A percentile compares a stretch with the other conserved stretches of the same genome.
phyloP scores from a whole-genome alignment of 768 basidiomycete genomes.

The Punctularia strigosozonata region DNA sequence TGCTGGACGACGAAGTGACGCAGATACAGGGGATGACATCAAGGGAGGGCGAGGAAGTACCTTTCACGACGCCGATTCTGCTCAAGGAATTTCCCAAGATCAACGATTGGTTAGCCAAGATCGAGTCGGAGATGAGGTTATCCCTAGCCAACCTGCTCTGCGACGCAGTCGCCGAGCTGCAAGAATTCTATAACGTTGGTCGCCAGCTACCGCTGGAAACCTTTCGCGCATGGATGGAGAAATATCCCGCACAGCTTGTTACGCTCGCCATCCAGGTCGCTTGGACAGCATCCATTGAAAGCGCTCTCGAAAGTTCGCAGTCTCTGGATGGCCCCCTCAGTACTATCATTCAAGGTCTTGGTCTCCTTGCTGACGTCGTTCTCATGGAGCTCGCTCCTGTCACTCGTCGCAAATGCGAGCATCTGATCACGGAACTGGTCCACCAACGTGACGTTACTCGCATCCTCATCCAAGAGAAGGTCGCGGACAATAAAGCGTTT shows the following conservation, averaged over 20 bases:
- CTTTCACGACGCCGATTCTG: conserved; percentile 70
- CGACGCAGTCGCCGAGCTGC: conserved; percentile 70
- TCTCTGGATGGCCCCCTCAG: conserved; percentile 57
- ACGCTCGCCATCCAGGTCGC: conserved; percentile 91
- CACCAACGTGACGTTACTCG: conserved; percentile 96
- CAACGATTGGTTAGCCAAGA: conserved; percentile 93
- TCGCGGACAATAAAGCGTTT: conserved; percentile 61
- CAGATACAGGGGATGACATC: conserved; percentile 92
- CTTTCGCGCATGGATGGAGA: conserved; percentile 86
- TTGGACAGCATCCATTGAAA: conserved; percentile 84
- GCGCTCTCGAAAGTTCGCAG: conserved; percentile 41
- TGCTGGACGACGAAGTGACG: conserved; percentile 77
- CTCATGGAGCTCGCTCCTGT: conserved; percentile 79
- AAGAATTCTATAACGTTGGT: conserved; percentile 65
- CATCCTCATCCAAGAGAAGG: conserved; percentile 52
- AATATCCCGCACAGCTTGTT: conserved; percentile 91
- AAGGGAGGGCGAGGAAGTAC: conserved; percentile 89
- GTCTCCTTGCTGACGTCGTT: conserved; percentile 94
- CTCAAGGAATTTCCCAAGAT: conserved; percentile 94
- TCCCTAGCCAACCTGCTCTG: conserved; percentile 78
- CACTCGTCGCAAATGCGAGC: conserved; percentile 96
- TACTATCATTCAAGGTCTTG: conserved; percentile 72
- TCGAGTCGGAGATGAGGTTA: conserved; percentile 87
- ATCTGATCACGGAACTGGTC: conserved; percentile 96
- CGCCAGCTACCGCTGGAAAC: conserved; percentile 46